Percentiles rank a stretch among this genome's conserved stretches.
These are phyloP conservation scores for Lachnellula arida DNA, from an alignment of 2,329 filamentous ascomycete genomes.

Conservation along the genomic window DNA sequence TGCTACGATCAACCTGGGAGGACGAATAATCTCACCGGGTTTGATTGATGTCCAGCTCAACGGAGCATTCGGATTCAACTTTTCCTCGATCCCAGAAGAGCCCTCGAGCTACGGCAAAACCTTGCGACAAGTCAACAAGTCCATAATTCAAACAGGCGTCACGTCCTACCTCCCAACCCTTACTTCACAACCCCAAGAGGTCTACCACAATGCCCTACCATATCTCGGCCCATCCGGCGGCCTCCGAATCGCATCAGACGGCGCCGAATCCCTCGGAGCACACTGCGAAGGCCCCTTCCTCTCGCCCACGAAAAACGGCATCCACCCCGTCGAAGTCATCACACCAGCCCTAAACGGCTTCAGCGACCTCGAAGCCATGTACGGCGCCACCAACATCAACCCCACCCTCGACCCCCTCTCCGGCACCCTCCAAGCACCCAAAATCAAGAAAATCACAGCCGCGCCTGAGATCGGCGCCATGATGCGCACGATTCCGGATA, in stretches of 20 bases:
- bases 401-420: conserved; percentile 34
- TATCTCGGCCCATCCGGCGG: conserved; percentile 69
- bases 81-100: conserved; percentile 69
- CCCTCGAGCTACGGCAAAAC: conserved; percentile 66
- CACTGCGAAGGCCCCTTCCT: conserved; percentile 92
- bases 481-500: conserved; percentile 60
- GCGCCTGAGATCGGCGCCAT: conserved; percentile 77
- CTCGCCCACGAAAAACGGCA: conserved; percentile 75
- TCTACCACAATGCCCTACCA: conserved; percentile 77
- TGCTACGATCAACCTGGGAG: conserved; percentile 70
- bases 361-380: conserved; percentile 63
- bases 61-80: conserved; percentile 89
- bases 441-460: conserved; percentile 76
- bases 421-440: conserved; percentile 28
- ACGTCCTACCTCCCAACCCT: conserved; percentile 85
- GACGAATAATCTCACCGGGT: conserved; percentile 78
- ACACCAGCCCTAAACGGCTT: conserved; percentile 56
- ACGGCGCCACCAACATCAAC: conserved; percentile 65
- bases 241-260: conserved; percentile 56
- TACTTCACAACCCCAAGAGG: conserved; percentile 72
- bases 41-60: conserved; percentile 92
- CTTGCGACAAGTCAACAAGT: conserved; percentile 65
- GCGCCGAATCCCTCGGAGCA: conserved; percentile 82
- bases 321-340: conserved; percentile 73
- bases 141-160: conserved; percentile 72